These are phyloP conservation scores for Neurospora sp. DNA, from an alignment of 495 filamentous ascomycete species.

Conservation along the genomic window DNA sequence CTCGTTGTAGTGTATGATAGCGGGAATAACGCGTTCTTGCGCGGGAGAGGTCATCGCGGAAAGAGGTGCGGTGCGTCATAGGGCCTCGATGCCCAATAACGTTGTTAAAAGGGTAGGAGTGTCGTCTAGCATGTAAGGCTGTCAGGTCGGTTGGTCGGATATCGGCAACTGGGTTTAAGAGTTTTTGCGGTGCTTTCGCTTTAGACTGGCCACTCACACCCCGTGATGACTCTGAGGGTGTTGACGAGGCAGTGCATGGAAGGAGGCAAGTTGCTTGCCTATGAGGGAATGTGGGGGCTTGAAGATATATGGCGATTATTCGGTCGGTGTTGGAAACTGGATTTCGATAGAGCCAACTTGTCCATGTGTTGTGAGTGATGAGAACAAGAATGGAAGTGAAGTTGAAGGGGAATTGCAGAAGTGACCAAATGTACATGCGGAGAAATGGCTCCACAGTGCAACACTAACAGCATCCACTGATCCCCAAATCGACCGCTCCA, in stretches of 20 bases:
- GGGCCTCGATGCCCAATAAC: neutral
- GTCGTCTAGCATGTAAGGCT: neutral
- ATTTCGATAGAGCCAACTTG: neutral
- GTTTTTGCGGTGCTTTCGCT: neutral
- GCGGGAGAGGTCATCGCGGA: neutral
- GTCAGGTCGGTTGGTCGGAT: neutral
- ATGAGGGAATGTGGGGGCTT: neutral
- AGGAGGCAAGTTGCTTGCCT: neutral
- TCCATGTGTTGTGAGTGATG: neutral
- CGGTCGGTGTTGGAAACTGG: neutral
- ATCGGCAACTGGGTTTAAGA: neutral
- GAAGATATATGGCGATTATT: neutral
- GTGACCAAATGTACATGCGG: neutral
- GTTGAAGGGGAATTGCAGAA: neutral
- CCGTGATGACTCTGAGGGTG: neutral
- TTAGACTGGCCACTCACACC: neutral
- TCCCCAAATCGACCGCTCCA: neutral
- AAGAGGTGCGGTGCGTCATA: neutral
- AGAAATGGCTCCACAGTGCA: neutral
- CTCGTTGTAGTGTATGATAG: neutral
- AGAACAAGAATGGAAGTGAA: neutral
- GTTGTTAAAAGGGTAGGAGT: neutral
- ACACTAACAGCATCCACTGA: neutral
- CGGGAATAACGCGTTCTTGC: neutral
- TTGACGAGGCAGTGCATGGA: neutral